Evolutionary conservation across 208 protist genomes (phyloP).

Genomic region (Leishmania martiniquensis): DNA sequence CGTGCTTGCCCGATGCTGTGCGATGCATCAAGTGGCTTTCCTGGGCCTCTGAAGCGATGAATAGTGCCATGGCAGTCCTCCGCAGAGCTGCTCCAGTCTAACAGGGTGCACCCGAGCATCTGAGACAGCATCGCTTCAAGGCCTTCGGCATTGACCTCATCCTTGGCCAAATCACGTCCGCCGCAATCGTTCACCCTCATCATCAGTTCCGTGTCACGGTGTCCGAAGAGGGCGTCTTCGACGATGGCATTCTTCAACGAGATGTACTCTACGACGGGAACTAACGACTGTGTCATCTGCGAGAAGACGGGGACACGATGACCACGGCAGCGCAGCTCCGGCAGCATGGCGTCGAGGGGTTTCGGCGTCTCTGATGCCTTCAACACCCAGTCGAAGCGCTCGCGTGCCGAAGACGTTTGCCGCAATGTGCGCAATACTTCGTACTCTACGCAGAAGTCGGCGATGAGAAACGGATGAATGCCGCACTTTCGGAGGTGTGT

Average conservation of each 20-base stretch:
- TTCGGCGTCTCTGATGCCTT: slow-evolving; percentile 84
- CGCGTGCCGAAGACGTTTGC: neutral
- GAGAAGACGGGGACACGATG: slow-evolving; percentile 97
- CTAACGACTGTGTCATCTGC: slow-evolving; percentile 94
- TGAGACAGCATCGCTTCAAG: neutral
- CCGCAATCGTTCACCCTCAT: neutral
- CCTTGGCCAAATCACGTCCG: neutral
- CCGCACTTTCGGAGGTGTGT: slow-evolving; percentile 60
- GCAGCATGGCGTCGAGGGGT: slow-evolving; percentile 93
- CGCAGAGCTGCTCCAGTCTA: slow-evolving; percentile 87
- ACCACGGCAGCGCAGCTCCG: slow-evolving; percentile 70
- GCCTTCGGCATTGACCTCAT: too few relatives aligned
- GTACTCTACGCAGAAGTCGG: slow-evolving; percentile 16
- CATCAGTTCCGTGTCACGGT: neutral
- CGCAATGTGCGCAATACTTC: neutral
- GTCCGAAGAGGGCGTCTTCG: neutral
- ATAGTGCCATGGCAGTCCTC: slow-evolving; percentile 63
- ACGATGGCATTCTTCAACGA: slow-evolving; percentile 16
- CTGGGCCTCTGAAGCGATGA: slow-evolving; percentile 66
- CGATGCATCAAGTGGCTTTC: neutral
- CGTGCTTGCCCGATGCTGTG: too few relatives aligned
- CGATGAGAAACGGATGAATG: slow-evolving; percentile 50
- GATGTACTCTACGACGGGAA: slow-evolving; percentile 95
- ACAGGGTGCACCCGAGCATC: slow-evolving; percentile 67
- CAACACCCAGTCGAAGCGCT: slow-evolving; percentile 37